phyloP scores from a whole-genome alignment of 768 basidiomycete species.

The Austroboletus eburneus region DNA sequence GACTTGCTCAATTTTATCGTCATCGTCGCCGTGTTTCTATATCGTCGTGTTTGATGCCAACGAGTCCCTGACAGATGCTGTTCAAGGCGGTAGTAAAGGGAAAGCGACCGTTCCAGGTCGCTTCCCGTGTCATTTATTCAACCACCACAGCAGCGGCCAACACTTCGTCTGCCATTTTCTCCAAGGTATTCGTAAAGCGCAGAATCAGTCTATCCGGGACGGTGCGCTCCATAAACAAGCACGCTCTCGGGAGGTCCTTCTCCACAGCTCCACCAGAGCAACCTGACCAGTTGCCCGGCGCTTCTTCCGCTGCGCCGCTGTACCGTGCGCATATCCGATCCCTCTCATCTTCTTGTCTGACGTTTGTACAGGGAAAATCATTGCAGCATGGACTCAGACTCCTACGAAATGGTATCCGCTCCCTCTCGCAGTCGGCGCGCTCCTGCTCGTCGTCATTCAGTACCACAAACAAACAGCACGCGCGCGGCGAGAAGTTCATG shows the following conservation, averaged over 20 bases:
- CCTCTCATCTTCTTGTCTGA: constrained; percentile 4
- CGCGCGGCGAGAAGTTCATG: constrained; percentile 58
- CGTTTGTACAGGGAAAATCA: constrained; percentile 47
- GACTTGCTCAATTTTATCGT: neutral
- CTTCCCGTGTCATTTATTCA: constrained; percentile 35
- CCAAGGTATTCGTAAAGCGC: constrained; percentile 30
- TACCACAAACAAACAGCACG: constrained; percentile 57
- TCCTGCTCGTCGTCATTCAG: constrained; percentile 78
- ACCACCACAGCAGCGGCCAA: constrained; percentile 29
- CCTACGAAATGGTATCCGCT: constrained; percentile 96
- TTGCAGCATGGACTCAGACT: constrained; percentile 79
- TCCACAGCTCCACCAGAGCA: constrained; percentile 36
- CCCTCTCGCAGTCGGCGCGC: constrained; percentile 83
- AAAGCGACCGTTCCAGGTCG: constrained; percentile 53
- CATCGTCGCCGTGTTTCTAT: too few relatives aligned
- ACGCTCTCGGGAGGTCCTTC: constrained; percentile 24
- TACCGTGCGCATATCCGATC: constrained; percentile 35
- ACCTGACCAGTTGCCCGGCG: constrained; percentile 41
- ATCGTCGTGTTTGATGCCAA: constrained; percentile 21
- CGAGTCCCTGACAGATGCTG: constrained; percentile 21
- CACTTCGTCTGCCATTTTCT: constrained; percentile 30
- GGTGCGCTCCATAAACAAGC: constrained; percentile 25
- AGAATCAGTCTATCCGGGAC: constrained; percentile 31
- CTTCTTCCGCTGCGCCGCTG: constrained; percentile 38
- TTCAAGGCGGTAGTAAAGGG: constrained; percentile 38